A percentile compares a stretch with the other conserved stretches of the same genome.
Evolutionary conservation across 2,329 filamentous ascomycete genomes (phyloP).

Genomic region (Diaporthe batatas): DNA sequence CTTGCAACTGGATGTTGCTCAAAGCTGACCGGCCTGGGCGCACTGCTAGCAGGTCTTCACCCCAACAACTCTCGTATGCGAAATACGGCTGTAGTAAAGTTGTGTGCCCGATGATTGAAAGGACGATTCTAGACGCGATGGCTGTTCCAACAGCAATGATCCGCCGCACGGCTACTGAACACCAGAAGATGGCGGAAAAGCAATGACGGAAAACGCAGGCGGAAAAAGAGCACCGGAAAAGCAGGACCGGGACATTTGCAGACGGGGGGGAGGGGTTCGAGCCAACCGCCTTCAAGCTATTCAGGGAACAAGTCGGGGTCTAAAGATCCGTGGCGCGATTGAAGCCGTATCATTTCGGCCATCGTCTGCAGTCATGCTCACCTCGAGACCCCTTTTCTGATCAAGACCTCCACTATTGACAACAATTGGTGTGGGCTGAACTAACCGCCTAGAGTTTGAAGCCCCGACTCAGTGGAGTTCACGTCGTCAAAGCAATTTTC

Average conservation of each 20-base stretch:
- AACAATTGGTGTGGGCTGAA: not conserved
- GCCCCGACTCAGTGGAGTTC: slow-evolving; percentile 14
- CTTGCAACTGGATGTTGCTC: too few relatives aligned
- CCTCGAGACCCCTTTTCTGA: slow-evolving; percentile 6
- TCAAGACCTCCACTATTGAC: slow-evolving; percentile 3
- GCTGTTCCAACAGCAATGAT: not conserved
- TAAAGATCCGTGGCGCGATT: slow-evolving; percentile 22
- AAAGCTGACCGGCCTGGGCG: not conserved
- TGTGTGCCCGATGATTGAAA: not conserved
- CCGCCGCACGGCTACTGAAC: not conserved
- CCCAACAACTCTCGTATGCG: too few relatives aligned
- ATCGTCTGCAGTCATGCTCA: slow-evolving; percentile 21
- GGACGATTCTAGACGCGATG: not conserved
- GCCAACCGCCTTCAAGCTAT: slow-evolving; percentile 20
- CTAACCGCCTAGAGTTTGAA: slow-evolving; percentile 14
- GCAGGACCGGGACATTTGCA: slow-evolving; percentile 7
- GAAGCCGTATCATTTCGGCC: slow-evolving; percentile 10
- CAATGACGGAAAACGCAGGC: slow-evolving; percentile 1
- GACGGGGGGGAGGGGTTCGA: slow-evolving; percentile 26
- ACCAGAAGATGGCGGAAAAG: slow-evolving; percentile 7
- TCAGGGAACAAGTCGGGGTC: not conserved
- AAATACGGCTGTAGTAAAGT: not conserved
- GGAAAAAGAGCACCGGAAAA: slow-evolving; percentile 25
- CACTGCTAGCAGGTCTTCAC: not conserved
- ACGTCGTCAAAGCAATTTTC: not conserved